Percentiles rank a stretch among this genome's conserved stretches.
Evolutionary conservation across 208 protist species (phyloP).

Genomic region (Novymonas esmeraldas): DNA sequence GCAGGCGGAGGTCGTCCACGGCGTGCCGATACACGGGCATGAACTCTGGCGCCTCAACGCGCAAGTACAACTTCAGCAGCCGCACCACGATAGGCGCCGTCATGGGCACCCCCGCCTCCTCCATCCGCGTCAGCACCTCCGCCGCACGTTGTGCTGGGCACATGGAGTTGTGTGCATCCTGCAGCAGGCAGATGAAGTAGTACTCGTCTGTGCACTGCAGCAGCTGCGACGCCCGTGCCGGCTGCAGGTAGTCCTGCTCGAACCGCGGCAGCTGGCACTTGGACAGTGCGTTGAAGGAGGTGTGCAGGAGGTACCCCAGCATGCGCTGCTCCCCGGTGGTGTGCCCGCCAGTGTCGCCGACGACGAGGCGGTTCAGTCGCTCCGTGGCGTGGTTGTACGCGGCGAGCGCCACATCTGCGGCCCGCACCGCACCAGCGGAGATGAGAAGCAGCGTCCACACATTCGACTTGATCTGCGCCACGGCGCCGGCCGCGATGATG

Average conservation of each 20-base stretch:
- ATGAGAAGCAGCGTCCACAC: slow-evolving; percentile 79
- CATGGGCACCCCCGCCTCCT: slow-evolving; percentile 35
- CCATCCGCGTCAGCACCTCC: slow-evolving; percentile 49
- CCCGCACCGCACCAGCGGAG: slow-evolving; percentile 55
- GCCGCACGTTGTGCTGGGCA: slow-evolving; percentile 52
- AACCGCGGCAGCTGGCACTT: slow-evolving; percentile 71
- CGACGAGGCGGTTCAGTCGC: slow-evolving; percentile 12
- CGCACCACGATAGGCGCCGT: slow-evolving; percentile 51
- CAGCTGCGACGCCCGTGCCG: slow-evolving; percentile 34
- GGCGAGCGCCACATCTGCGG: slow-evolving; percentile 59
- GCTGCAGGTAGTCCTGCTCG: slow-evolving; percentile 58
- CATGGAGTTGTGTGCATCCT: slow-evolving; percentile 77
- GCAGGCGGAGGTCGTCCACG: slow-evolving; percentile 38
- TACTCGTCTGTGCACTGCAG: slow-evolving; percentile 73
- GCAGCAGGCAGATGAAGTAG: slow-evolving; percentile 66
- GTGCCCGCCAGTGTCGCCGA: slow-evolving; percentile 1
- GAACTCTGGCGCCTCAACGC: slow-evolving; percentile 55
- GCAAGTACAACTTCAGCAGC: slow-evolving; percentile 76
- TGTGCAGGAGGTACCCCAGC: slow-evolving; percentile 82
- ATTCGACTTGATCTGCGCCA: slow-evolving; percentile 34
- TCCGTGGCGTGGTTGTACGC: slow-evolving; percentile 40
- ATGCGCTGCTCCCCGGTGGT: slow-evolving; percentile 31
- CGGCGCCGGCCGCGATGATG: slow-evolving; percentile 36
- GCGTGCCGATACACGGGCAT: slow-evolving; percentile 60
- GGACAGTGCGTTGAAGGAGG: slow-evolving; percentile 64